These are phyloP conservation scores for Cerrena zonata DNA, from an alignment of 1,284 basidiomycete genomes.

Conservation along the genomic window DNA sequence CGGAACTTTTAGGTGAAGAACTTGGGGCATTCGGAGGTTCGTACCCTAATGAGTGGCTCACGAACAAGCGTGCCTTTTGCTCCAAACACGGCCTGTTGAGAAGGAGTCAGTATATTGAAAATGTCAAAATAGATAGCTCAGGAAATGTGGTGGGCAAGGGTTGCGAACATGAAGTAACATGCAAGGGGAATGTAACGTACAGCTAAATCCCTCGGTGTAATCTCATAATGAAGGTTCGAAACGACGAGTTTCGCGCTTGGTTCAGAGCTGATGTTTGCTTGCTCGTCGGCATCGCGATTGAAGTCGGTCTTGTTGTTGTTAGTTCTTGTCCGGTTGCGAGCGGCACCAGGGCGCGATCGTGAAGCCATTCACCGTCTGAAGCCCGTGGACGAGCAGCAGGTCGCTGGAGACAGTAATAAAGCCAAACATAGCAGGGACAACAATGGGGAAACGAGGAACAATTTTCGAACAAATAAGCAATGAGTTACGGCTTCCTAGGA, in stretches of 20 bases:
- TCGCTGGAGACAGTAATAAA: conserved; percentile 29
- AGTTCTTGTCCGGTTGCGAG: conserved; percentile 22
- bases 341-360: conserved; percentile 56
- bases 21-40: conserved; percentile 55
- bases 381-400: conserved; percentile 39
- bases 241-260: conserved; percentile 61
- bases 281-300: conserved; percentile 21
- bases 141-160: conserved; percentile 6
- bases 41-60: conserved; percentile 92
- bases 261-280: conserved; percentile 16
- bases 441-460: too few species aligned
- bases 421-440: too few species aligned
- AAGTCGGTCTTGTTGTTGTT: too few species aligned
- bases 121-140: conserved; percentile 1
- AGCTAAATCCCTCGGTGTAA: conserved; percentile 81
- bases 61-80: conserved; percentile 87
- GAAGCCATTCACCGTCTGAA: conserved; percentile 61
- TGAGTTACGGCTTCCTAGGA: too few species aligned
- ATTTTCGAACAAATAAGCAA: too few species aligned
- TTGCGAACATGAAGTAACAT: too few species aligned
- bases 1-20: conserved; percentile 44
- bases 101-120: too few species aligned
- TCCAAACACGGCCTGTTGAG: conserved; percentile 89
- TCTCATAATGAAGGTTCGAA: conserved; percentile 89
- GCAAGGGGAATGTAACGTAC: conserved; percentile 51